phyloP scores from a whole-genome alignment of 495 filamentous ascomycete species.

The Aspergillus heteromorphus region DNA sequence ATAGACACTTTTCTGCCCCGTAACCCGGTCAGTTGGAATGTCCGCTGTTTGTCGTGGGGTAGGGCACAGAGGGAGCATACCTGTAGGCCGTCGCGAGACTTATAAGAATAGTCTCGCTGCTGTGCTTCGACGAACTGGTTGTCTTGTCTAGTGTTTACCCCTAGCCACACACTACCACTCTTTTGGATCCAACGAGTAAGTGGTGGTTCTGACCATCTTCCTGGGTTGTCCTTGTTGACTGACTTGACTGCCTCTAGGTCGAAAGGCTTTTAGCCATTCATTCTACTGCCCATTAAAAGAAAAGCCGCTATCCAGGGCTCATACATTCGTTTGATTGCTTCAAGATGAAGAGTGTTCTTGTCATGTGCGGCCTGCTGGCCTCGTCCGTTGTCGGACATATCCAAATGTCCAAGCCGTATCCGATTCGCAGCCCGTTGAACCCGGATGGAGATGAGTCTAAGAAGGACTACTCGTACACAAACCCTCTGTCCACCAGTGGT shows the following conservation, averaged over 20 bases:
- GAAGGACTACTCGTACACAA: constrained; percentile 49
- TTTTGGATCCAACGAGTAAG: too few relatives aligned
- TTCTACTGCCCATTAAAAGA: neutral
- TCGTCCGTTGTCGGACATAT: constrained; percentile 39
- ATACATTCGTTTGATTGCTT: neutral
- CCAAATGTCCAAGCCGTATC: constrained; percentile 42
- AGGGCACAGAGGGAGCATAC: neutral
- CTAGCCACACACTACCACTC: too few relatives aligned
- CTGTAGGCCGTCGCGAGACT: neutral
- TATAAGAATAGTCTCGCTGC: neutral
- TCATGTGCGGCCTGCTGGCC: constrained; percentile 32
- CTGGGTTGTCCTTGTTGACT: too few relatives aligned
- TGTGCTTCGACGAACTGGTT: too few relatives aligned
- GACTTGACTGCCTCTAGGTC: neutral
- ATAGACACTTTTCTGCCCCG: neutral
- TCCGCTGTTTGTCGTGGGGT: neutral
- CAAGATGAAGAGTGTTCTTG: constrained; percentile 37
- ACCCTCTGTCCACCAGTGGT: constrained; percentile 37
- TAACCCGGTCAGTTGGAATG: neutral
- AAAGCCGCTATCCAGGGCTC: neutral
- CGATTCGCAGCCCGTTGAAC: constrained; percentile 45
- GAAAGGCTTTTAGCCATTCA: neutral
- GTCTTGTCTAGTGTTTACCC: too few relatives aligned
- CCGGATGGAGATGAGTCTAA: constrained; percentile 21
- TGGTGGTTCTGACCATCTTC: too few relatives aligned